Conservation (phyloP, 352 stramenopile species). For the Halophytophthora polymorphica region DNA sequence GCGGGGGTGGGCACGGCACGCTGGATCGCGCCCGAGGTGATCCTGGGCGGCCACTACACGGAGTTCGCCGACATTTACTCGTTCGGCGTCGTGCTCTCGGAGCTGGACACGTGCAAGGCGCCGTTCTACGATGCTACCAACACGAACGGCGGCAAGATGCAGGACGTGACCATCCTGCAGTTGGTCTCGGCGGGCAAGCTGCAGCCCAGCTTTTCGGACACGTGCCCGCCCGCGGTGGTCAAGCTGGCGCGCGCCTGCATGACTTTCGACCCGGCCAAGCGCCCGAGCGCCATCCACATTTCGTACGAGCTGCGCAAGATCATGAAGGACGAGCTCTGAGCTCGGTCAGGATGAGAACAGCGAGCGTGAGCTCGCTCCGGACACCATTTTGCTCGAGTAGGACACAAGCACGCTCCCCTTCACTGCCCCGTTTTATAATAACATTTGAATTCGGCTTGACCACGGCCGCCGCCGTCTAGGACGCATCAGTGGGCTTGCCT, state of each 20-base stretch:
- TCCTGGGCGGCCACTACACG: conserved; percentile 48
- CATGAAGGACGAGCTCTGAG: conserved; percentile 64
- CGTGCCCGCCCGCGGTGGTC: conserved; percentile 52
- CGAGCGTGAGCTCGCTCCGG: no score
- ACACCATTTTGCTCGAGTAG: no score
- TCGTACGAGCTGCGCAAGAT: conserved; percentile 80
- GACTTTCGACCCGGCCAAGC: conserved; percentile 56
- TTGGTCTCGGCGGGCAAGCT: conserved; percentile 67
- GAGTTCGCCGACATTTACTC: conserved; percentile 58
- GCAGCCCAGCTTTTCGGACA: conserved; percentile 53
- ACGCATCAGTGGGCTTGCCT: no score
- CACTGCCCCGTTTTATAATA: no score
- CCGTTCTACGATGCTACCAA: conserved; percentile 62
- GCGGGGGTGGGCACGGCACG: no score
- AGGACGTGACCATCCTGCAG: conserved; percentile 60
- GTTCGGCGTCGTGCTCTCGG: conserved; percentile 52
- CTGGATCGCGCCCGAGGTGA: conserved; percentile 51
- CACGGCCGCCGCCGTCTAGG: no score
- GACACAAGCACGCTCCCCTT: no score
- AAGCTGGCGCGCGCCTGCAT: conserved; percentile 59
- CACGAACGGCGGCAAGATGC: conserved; percentile 58
- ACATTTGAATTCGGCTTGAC: no score
- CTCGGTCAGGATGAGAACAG: no score
- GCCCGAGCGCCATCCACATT: conserved; percentile 72
- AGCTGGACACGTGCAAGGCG: conserved; percentile 63